Conservation (phyloP, 2,329 filamentous ascomycete genomes). For the Dothideomycetes sp. region DNA sequence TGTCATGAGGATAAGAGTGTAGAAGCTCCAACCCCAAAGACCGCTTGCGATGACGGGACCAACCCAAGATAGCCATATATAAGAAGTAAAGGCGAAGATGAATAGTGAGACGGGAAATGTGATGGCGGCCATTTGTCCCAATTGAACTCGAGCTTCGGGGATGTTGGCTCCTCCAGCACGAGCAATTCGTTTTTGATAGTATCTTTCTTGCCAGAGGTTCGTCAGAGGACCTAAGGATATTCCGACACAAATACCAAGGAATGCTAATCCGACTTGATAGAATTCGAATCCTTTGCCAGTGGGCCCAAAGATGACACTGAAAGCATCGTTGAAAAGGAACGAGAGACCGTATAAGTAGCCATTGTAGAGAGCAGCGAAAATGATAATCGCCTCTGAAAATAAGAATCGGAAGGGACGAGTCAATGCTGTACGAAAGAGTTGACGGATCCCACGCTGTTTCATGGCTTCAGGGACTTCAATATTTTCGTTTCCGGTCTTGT, state of each 20-base stretch:
- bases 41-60: conserved; percentile 36
- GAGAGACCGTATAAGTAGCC: conserved; percentile 38
- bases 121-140: conserved; percentile 35
- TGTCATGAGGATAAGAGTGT: conserved; percentile 16
- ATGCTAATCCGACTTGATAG: conserved; percentile 27
- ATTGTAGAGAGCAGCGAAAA: conserved; percentile 39
- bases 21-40: conserved; percentile 28
- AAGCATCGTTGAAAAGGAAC: conserved; percentile 22
- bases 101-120: conserved; percentile 37
- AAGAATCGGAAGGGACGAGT: conserved; percentile 40
- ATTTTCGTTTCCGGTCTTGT: conserved; percentile 18
- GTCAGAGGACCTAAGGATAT: conserved; percentile 22
- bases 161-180: conserved; percentile 21
- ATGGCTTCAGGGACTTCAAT: conserved; percentile 31
- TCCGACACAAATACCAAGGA: conserved; percentile 22
- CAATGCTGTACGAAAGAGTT: conserved; percentile 35
- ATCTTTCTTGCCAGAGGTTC: conserved; percentile 25
- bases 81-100: conserved; percentile 40
- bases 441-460: conserved; percentile 29
- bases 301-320: conserved; percentile 27
- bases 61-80: conserved; percentile 32
- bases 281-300: conserved; percentile 37
- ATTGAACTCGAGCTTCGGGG: conserved; percentile 38
- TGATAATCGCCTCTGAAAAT: conserved; percentile 39
- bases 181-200: conserved; percentile 34